Conservation (phyloP, 352 stramenopile genomes). For the Pythium biforme region DNA sequence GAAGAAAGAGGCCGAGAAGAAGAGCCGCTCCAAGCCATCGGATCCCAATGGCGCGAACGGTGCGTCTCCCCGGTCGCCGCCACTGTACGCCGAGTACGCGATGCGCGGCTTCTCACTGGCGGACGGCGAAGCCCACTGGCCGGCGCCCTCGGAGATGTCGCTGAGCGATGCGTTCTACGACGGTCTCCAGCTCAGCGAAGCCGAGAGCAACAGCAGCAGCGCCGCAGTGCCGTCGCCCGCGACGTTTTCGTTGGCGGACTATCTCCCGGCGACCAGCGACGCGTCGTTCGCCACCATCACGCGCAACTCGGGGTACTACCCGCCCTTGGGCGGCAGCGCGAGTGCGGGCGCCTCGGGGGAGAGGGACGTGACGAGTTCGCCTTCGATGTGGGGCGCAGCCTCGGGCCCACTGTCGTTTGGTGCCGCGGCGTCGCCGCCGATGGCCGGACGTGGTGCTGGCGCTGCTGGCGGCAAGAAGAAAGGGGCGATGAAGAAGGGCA, state of each 20-base stretch:
- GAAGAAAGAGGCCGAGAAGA: slow-evolving; percentile 45
- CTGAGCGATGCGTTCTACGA: slow-evolving; percentile 46
- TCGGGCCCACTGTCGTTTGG: slow-evolving; percentile 11
- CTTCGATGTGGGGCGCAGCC: slow-evolving; percentile 37
- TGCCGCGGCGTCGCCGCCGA: slow-evolving; percentile 28
- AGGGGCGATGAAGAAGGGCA: slow-evolving; percentile 61
- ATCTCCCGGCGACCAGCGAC: slow-evolving; percentile 31
- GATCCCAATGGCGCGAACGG: slow-evolving; percentile 9
- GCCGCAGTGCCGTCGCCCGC: background rate
- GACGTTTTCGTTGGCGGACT: slow-evolving; percentile 18
- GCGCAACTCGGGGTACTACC: slow-evolving; percentile 74
- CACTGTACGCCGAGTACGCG: slow-evolving; percentile 27
- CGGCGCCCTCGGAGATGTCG: slow-evolving; percentile 54
- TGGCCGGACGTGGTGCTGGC: slow-evolving; percentile 24
- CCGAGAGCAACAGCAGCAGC: background rate
- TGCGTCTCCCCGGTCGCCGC: slow-evolving; percentile 29
- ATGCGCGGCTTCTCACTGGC: slow-evolving; percentile 52
- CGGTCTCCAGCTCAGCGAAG: slow-evolving; percentile 20
- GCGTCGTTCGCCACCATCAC: slow-evolving; percentile 72
- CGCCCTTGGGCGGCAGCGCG: slow-evolving; percentile 33
- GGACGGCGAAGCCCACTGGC: slow-evolving; percentile 51
- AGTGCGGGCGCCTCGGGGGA: background rate
- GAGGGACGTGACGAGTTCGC: slow-evolving; percentile 29
- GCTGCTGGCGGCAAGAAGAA: slow-evolving; percentile 49
- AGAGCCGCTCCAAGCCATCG: slow-evolving; percentile 31